Evolutionary conservation across 805 yeast species (phyloP), one percentile per base, ranked within the genome.

Genomic region (Starmerella kuoi): DNA sequence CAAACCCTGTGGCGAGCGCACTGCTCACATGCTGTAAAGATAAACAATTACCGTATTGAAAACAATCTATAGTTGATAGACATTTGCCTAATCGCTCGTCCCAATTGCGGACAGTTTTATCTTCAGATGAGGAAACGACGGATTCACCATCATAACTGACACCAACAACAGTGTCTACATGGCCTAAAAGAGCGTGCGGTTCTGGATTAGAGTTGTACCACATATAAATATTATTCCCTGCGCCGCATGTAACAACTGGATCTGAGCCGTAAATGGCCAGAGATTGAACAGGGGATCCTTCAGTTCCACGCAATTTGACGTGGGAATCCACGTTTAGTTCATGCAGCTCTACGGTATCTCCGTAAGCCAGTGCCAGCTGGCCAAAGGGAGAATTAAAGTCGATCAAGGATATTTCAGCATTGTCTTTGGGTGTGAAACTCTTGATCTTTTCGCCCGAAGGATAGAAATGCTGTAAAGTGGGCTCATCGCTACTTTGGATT

Each of bases 361-460:
- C 94, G 51, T 75, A 62, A 0, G 94, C 84, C 14, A 87, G 72
- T 2, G 85, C 87, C 59, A 84, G 52, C 1, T 76, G 75, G 2
- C 86, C 87, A 59, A 77, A 80, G 12, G 88, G 88, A 20, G 70
- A 64, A 55, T 79, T 85, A 56, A 80, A 79, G 49, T 77, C 86
- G 45, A 80, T 56, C 26, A 75, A 67, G 1, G 74, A 68, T 19
- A 81, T 64, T 2, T 72, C 49, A 34, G 68, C 73, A 3, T 65
- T 65, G 53, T 77, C 83, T 1, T 76, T 76, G 14, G 64, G 55
- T 21, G 25, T 20, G 34, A 77, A 61, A 14, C 66, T 57, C 28
- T 65, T 58, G 23, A 80, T 76, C 31, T 62, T 58, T 33, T 74
- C 67, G 2, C 85, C 84, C 1, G 79, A 67, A 24, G 67, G 66